Base-by-base conservation (phyloP, 2,329 filamentous ascomycete species). In the Trichoderma lentiforme region DNA sequence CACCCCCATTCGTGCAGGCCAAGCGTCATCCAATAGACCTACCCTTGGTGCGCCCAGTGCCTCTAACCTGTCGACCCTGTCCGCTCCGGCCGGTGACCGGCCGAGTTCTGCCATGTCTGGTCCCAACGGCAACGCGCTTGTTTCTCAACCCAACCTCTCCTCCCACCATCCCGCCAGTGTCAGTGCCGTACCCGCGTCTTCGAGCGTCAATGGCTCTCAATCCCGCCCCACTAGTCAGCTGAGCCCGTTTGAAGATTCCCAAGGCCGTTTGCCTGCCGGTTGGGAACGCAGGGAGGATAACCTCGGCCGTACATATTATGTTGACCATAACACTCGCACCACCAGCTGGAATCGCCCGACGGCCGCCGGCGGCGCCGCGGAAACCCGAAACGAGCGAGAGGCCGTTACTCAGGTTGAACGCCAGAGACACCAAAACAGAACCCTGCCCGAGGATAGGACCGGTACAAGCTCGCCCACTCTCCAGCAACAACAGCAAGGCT, bases 231-330 rank as follows among this genome's bases (percentile, higher is more conserved):
- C 75, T 18, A 83, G 80, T 70, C 81, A 84, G 71, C 90, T 97
- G 79, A 98, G 94, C 78, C 95, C 95, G 0, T 99, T 99, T 76
- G 95, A 98, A 83, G 96, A 99, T 82, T 90, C 91, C n/a, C 95
- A 98, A 79, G 96, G 96, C 71, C 91, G 95, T 76, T 83, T 99
- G 70, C 96, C 96, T 39, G 91, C 93, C 65, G 96, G 96, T 39
- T 99, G 96, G 95, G 96, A 99, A 83, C 91, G 96, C 71, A 90
- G 96, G 71, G 95, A 98, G 81, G 96, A 99, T 80, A 96, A 98
- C 76, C 83, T 98, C 57, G 95, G 96, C 67, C 89, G 96, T 78
- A 98, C 95, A 26, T 99, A 99, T 80, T 99, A 98, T 80, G 96
- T 99, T 67, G 96, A 99, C 79, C 96, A 98, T 81, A 98, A 98